Conservation (phyloP, 805 yeast species). For the Nakazawaea siamensis region DNA sequence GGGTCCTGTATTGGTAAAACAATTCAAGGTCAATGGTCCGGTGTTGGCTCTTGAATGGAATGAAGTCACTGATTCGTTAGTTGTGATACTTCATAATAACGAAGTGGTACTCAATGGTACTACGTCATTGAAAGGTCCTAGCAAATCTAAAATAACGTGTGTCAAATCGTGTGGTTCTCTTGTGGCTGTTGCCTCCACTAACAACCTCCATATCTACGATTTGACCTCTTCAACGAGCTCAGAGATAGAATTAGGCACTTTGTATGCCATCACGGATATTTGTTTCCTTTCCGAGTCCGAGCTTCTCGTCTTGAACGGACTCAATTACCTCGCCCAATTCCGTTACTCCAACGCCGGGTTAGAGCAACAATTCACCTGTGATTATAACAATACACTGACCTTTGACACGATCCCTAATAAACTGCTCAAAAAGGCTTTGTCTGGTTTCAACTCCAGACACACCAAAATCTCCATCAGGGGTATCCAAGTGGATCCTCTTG, state of each 20-base stretch:
- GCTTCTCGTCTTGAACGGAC: not conserved
- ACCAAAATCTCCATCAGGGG: constrained; percentile 5
- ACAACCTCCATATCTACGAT: not conserved
- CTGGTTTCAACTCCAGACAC: not conserved
- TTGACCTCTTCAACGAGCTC: not conserved
- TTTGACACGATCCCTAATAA: not conserved
- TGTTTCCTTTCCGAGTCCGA: not conserved
- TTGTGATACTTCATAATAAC: no score
- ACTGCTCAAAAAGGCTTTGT: constrained; percentile 2
- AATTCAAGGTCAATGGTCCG: not conserved
- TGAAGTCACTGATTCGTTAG: no score
- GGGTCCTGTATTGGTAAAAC: not conserved
- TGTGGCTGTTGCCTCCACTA: constrained; percentile 2
- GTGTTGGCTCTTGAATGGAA: no score
- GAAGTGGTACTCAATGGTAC: no score
- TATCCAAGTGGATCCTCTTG: constrained; percentile 3
- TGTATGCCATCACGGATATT: constrained; percentile 6
- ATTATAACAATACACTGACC: constrained; percentile 2
- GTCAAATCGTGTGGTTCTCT: constrained; percentile 1
- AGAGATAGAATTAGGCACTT: constrained; percentile 4
- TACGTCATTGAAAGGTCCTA: not conserved
- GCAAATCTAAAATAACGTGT: not conserved
- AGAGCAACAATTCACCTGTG: not conserved
- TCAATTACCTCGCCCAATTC: constrained; percentile 2
- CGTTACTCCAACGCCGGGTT: not conserved